Base-by-base conservation (phyloP, 305 asterid genomes). In the Monarda citriodora region DNA sequence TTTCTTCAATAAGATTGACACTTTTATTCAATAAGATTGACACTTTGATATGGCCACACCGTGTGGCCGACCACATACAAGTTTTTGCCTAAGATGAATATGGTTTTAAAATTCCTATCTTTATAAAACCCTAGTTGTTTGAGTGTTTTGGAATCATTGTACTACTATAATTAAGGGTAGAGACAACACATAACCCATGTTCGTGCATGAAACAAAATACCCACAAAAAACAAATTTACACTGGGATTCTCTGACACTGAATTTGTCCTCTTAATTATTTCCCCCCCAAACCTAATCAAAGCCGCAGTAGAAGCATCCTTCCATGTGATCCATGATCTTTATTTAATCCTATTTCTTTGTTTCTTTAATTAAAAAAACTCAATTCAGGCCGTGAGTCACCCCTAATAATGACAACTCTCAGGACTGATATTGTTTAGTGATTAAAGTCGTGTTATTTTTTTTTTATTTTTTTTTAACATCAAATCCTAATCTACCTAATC, bases 211-310 rank as follows among this genome's bases (percentile, higher is more conserved):
- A 62, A 60, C 60, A 66, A 69, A 67, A 68, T 64, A 49, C 61
- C 64, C 68, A 67, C 71, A 64, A 66, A 25, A 69, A 74, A 72
- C 72, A 72, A 52, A 16, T 67, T 49, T 60, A 23, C 62, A 81
- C 76, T 81, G 70, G 76, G 87, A 81, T 81, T 81, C 82, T 79
- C 85, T 72, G 75, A 63, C 81, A 70, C 74, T 50, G 70, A 72
- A 72, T 78, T 73, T 73, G 87, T 77, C 79, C 69, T 66, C 79
- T 40, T 53, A 56, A 68, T 46, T 15, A 1, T n/a, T 32, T 29
- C 4, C 26, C n/a, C 32, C 1, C 34, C 29, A 15, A 23, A 49
- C 40, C 51, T 38, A 58, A 69, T 63, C 57, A 57, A 60, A 25
- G 37, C 60, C 50, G 58, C 47, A 58, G 53, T 32, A 63, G 79